phyloP scores from a whole-genome alignment of 2,329 filamentous ascomycete genomes.

The Pseudocercospora macadamiae region DNA sequence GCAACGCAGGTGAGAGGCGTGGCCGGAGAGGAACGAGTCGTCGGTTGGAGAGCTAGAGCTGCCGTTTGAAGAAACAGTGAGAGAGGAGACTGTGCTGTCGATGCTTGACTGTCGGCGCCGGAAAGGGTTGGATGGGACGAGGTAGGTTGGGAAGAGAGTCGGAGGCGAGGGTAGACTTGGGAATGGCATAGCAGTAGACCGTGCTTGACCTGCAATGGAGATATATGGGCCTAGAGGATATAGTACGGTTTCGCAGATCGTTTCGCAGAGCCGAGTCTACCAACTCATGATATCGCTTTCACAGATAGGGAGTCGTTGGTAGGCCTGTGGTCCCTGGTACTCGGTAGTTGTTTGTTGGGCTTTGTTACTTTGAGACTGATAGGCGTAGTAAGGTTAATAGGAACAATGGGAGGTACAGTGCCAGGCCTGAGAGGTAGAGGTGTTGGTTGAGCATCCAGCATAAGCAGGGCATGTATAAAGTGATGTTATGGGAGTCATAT shows the following conservation, averaged over 20 bases:
- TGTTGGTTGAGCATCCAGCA: background rate
- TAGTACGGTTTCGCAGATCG: constrained; percentile 1
- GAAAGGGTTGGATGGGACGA: constrained; percentile 54
- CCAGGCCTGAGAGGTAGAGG: background rate
- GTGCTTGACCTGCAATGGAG: background rate
- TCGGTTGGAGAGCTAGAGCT: constrained; percentile 23
- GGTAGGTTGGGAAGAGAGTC: constrained; percentile 54
- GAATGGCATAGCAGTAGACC: constrained; percentile 29
- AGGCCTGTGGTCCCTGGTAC: background rate
- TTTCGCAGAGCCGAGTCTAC: constrained; percentile 6
- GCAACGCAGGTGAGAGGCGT: constrained; percentile 61
- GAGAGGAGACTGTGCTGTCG: constrained; percentile 40
- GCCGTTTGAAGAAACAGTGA: constrained; percentile 31
- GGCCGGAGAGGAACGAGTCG: constrained; percentile 48
- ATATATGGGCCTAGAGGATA: background rate
- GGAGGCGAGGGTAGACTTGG: constrained; percentile 37
- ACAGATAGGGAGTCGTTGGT: background rate
- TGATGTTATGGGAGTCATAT: background rate
- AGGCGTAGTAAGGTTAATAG: background rate
- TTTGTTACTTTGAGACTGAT: background rate
- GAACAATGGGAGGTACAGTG: background rate
- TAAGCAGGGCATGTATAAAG: background rate
- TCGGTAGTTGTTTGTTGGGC: background rate
- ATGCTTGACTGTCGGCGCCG: constrained; percentile 48
- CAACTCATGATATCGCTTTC: background rate